phyloP scores from a whole-genome alignment of 2,329 filamentous ascomycete species.

The Alternaria triticimaculans region DNA sequence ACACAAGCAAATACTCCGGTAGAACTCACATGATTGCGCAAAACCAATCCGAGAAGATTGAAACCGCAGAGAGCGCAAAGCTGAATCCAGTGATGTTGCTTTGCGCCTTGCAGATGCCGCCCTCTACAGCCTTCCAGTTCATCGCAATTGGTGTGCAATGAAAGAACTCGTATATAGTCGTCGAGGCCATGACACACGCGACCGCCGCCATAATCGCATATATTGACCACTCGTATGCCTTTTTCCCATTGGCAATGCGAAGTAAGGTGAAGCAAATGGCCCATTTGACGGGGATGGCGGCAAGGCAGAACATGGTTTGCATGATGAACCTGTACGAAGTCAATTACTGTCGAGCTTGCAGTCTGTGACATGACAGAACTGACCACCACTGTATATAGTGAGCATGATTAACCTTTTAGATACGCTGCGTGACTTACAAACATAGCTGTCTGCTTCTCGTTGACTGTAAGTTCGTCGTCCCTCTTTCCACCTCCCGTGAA shows the following conservation, averaged over 20 bases:
- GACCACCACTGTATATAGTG: slow-evolving; percentile 15
- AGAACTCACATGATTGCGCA: not conserved
- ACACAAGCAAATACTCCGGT: not conserved
- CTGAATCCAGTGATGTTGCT: not conserved
- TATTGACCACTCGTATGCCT: slow-evolving; percentile 29
- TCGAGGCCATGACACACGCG: slow-evolving; percentile 38
- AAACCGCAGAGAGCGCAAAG: not conserved
- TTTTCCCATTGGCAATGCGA: slow-evolving; percentile 39
- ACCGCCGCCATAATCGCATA: slow-evolving; percentile 36
- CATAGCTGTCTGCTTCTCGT: slow-evolving; percentile 16
- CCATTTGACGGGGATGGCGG: slow-evolving; percentile 38
- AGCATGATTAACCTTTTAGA: not conserved
- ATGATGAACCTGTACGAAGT: slow-evolving; percentile 8
- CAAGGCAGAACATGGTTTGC: slow-evolving; percentile 21
- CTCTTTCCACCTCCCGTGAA: slow-evolving; percentile 18
- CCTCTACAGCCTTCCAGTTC: slow-evolving; percentile 32
- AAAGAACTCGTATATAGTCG: slow-evolving; percentile 41
- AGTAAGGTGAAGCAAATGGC: slow-evolving; percentile 45
- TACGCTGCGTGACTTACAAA: slow-evolving; percentile 12
- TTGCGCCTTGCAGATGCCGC: not conserved
- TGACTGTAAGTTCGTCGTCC: slow-evolving; percentile 9
- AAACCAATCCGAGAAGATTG: not conserved
- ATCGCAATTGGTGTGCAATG: slow-evolving; percentile 27
- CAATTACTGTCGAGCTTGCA: not conserved
- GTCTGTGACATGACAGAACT: not conserved